Evolutionary conservation across 805 yeast species (phyloP).

Genomic region (Komagataella populi): DNA sequence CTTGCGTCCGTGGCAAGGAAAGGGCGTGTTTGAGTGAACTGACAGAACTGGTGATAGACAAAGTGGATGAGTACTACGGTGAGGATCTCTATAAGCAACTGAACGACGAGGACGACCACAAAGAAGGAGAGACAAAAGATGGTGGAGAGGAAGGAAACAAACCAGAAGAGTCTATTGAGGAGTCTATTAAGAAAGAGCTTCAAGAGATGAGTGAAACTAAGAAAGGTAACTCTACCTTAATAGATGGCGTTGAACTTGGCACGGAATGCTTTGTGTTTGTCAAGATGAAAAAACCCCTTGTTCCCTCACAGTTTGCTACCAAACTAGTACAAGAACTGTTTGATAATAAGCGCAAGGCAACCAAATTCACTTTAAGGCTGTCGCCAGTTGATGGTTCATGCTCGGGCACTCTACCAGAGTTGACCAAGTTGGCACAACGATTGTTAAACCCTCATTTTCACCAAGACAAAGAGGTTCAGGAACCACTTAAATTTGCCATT

Average conservation of each 20-base stretch:
- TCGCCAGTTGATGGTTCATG: constrained; percentile 72
- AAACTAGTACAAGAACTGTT: constrained; percentile 48
- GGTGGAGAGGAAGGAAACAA: constrained; percentile 16
- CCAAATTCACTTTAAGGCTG: constrained; percentile 64
- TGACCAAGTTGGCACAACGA: constrained; percentile 40
- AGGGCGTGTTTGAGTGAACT: constrained; percentile 66
- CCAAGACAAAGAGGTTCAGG: constrained; percentile 17
- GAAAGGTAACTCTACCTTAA: constrained; percentile 23
- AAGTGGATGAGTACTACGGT: constrained; percentile 31
- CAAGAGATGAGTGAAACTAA: constrained; percentile 35
- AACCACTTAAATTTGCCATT: constrained; percentile 55
- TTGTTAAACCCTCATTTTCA: constrained; percentile 66
- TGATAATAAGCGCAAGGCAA: constrained; percentile 38
- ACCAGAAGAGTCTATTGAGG: constrained; percentile 53
- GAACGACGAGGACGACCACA: constrained; percentile 4
- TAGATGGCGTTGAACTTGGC: constrained; percentile 49
- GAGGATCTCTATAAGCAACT: constrained; percentile 7
- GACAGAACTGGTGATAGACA: constrained; percentile 40
- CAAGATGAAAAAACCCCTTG: constrained; percentile 66
- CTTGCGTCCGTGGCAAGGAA: constrained; percentile 78
- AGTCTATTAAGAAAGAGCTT: constrained; percentile 59
- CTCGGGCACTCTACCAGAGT: constrained; percentile 56
- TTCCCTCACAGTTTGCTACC: constrained; percentile 61
- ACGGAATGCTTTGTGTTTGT: constrained; percentile 81
- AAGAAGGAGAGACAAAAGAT: constrained; percentile 10